Conservation (phyloP, 1,284 basidiomycete genomes). For the Singerocomus rubriflavus region DNA sequence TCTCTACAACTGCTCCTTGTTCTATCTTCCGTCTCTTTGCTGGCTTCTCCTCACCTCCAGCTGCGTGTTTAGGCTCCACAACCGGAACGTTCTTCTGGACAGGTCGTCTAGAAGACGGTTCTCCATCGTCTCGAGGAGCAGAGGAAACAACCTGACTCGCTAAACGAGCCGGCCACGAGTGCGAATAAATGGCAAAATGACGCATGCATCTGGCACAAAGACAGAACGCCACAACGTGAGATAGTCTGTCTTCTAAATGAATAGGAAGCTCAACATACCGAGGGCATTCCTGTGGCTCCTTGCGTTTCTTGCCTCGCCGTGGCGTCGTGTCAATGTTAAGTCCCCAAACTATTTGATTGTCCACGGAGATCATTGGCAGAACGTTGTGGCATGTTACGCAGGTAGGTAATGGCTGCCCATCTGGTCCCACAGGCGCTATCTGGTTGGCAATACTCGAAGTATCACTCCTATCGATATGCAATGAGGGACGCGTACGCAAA, state of each 20-base stretch:
- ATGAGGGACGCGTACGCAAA: constrained; percentile 45
- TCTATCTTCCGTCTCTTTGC: constrained; percentile 45
- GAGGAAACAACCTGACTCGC: constrained; percentile 46
- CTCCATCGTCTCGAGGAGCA: constrained; percentile 49
- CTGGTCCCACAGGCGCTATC: constrained; percentile 45
- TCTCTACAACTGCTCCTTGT: constrained; percentile 32
- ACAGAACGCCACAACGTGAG: constrained; percentile 19
- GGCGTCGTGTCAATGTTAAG: constrained; percentile 46
- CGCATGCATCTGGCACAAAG: constrained; percentile 59
- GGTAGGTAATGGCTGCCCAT: constrained; percentile 57
- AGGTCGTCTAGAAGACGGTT: constrained; percentile 43
- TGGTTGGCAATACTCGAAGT: constrained; percentile 36
- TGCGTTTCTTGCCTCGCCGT: constrained; percentile 49
- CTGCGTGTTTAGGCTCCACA: constrained; percentile 53
- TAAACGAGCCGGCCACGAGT: constrained; percentile 64
- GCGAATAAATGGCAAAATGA: constrained; percentile 69
- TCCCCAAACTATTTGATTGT: constrained; percentile 71
- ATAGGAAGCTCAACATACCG: constrained; percentile 45
- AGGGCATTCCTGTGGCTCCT: constrained; percentile 66
- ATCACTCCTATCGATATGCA: constrained; percentile 35
- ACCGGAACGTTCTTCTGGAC: constrained; percentile 48
- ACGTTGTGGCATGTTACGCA: constrained; percentile 67
- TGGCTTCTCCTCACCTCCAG: constrained; percentile 41
- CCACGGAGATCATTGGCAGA: constrained; percentile 68
- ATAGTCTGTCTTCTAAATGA: constrained; percentile 17